These are phyloP conservation scores for Onygenales sp. DNA, from an alignment of 2,329 filamentous ascomycete genomes.

Conservation along the genomic window DNA sequence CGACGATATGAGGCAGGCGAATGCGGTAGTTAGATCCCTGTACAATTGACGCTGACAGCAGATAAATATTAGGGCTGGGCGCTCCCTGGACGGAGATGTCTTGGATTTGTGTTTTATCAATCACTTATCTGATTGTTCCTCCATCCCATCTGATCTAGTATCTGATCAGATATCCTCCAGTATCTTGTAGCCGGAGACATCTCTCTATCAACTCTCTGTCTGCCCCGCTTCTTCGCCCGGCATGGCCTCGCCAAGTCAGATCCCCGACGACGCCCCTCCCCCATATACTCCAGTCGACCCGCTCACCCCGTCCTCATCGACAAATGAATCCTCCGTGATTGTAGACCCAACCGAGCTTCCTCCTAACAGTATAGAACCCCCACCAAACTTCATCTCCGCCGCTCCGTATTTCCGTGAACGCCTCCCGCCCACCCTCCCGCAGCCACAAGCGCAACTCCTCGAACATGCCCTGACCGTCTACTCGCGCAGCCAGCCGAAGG, in stretches of 20 bases:
- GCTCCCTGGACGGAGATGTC: too few relatives aligned
- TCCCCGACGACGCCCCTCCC: slow-evolving; percentile 29
- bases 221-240: background rate
- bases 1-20: background rate
- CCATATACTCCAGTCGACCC: slow-evolving; percentile 34
- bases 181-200: too few relatives aligned
- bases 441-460: slow-evolving; percentile 16
- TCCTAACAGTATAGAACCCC: background rate
- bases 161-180: too few relatives aligned
- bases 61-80: too few relatives aligned
- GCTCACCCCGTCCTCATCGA: slow-evolving; percentile 13
- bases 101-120: too few relatives aligned
- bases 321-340: slow-evolving; percentile 13
- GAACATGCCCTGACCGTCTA: slow-evolving; percentile 32
- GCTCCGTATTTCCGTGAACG: slow-evolving; percentile 32
- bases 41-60: too few relatives aligned
- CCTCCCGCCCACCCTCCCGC: slow-evolving; percentile 12
- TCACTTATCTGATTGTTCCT: too few relatives aligned
- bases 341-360: slow-evolving; percentile 4
- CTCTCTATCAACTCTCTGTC: too few relatives aligned
- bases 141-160: too few relatives aligned
- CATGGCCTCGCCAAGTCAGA: background rate
- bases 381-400: slow-evolving; percentile 18
- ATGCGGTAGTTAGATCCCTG: background rate
- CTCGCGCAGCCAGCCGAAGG: slow-evolving; percentile 30